Percentiles rank a stretch among this genome's conserved stretches.
Evolutionary conservation across 345 rosid species (phyloP).

Genomic region (Lumnitzera racemosa): DNA sequence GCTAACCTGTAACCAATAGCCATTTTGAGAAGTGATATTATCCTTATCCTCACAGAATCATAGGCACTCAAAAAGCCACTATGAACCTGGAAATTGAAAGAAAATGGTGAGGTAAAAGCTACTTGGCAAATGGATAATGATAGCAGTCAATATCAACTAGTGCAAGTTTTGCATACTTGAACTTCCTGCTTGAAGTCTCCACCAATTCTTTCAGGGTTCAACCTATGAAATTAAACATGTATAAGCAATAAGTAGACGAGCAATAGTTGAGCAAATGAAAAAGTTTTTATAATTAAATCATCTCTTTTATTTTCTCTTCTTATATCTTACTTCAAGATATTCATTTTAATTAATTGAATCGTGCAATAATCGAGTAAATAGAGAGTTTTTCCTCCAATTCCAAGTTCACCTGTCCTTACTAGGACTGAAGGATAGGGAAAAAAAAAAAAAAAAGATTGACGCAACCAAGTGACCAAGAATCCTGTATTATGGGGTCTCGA

Average conservation of each 20-base stretch:
- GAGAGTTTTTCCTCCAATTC: no score
- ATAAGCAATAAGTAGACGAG: neutral
- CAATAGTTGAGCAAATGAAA: neutral
- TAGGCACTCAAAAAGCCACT: conserved; percentile 85
- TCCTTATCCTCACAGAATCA: conserved; percentile 83
- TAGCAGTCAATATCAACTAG: neutral
- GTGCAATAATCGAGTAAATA: no score
- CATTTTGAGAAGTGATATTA: conserved; percentile 60
- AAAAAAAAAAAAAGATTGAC: no score
- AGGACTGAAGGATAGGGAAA: no score
- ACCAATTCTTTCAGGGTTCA: conserved; percentile 91
- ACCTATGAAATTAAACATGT: conserved; percentile 25
- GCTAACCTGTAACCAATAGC: conserved; percentile 64
- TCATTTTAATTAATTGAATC: no score
- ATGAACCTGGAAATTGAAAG: conserved; percentile 55
- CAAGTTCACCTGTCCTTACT: no score
- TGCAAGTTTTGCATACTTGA: conserved; percentile 40
- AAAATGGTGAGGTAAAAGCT: neutral
- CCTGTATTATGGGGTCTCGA: no score
- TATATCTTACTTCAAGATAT: no score
- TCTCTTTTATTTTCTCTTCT: no score
- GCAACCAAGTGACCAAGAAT: no score
- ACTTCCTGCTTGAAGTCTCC: conserved; percentile 94
- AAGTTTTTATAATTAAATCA: no score
- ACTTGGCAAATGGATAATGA: no score